Conservation (phyloP, 805 yeast genomes). For the Cyberlindnera maclurae region DNA sequence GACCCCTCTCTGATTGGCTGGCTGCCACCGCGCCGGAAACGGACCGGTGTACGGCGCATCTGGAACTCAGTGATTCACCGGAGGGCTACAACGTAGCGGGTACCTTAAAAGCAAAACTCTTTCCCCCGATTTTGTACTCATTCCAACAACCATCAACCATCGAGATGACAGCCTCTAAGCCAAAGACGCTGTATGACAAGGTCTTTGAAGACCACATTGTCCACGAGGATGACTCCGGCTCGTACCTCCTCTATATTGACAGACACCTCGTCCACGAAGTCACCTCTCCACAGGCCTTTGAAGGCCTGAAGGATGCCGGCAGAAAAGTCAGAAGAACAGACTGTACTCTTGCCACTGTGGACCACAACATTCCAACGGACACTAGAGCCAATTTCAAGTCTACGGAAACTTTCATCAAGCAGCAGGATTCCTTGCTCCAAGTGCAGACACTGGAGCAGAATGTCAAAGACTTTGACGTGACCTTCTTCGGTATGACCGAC, state of each 20-base stretch:
- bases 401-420: slow-evolving; percentile 74
- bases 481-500: slow-evolving; percentile 93
- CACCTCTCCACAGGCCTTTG: slow-evolving; percentile 98
- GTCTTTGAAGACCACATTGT: slow-evolving; percentile 94
- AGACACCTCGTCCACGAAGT: slow-evolving; percentile 98
- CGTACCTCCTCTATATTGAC: slow-evolving; percentile 84
- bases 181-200: slow-evolving; percentile 83
- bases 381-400: slow-evolving; percentile 73
- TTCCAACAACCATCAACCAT: background rate
- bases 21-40: slow-evolving; percentile 6
- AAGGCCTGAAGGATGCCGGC: slow-evolving; percentile 83
- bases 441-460: slow-evolving; percentile 89
- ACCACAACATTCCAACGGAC: slow-evolving; percentile 94
- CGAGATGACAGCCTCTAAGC: slow-evolving; percentile 6
- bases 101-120: slow-evolving; percentile 1
- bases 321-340: slow-evolving; percentile 87
- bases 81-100: too few relatives aligned
- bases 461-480: slow-evolving; percentile 81
- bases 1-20: slow-evolving; percentile 13
- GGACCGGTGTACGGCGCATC: slow-evolving; percentile 7
- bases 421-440: slow-evolving; percentile 88
- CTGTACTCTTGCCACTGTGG: slow-evolving; percentile 92
- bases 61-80: slow-evolving; percentile 1
- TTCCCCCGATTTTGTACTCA: background rate
- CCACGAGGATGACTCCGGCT: slow-evolving; percentile 81